Conservation (phyloP, 1,284 basidiomycete genomes). For the Sporisorium iseilematis-ciliati region DNA sequence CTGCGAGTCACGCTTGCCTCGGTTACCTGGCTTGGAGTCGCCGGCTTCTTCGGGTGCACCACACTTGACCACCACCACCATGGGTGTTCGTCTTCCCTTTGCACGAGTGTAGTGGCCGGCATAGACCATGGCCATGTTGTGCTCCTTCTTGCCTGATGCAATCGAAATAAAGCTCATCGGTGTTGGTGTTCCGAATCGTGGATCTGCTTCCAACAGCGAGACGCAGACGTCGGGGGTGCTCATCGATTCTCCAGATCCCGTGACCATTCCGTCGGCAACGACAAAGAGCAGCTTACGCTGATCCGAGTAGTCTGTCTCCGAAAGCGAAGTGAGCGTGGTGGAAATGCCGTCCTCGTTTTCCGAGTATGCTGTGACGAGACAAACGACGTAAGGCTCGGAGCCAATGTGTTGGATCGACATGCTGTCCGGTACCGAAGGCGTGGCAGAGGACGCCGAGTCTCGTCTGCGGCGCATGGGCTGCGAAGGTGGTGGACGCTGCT, state of each 20-base stretch:
- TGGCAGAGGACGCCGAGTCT: slow-evolving; percentile 30
- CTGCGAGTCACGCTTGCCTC: slow-evolving; percentile 98
- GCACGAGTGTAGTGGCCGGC: slow-evolving; percentile 89
- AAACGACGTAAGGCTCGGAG: slow-evolving; percentile 88
- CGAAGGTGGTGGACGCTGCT: slow-evolving; percentile 54
- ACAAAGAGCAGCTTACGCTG: slow-evolving; percentile 91
- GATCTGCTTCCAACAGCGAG: slow-evolving; percentile 88
- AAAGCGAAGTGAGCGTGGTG: slow-evolving; percentile 92
- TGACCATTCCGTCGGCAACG: slow-evolving; percentile 99
- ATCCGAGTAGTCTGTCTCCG: slow-evolving; percentile 89
- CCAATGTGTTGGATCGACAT: slow-evolving; percentile 60
- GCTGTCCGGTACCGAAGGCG: slow-evolving; percentile 39
- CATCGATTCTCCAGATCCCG: slow-evolving; percentile 91
- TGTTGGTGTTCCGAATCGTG: slow-evolving; percentile 92
- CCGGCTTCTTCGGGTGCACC: slow-evolving; percentile 79
- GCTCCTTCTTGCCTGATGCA: slow-evolving; percentile 85
- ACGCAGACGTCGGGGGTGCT: slow-evolving; percentile 98
- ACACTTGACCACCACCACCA: slow-evolving; percentile 96
- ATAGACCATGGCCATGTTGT: slow-evolving; percentile 98
- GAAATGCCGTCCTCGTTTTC: slow-evolving; percentile 93
- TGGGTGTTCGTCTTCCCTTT: slow-evolving; percentile 87
- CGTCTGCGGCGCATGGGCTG: slow-evolving; percentile 41
- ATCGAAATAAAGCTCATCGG: slow-evolving; percentile 96
- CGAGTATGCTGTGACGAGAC: slow-evolving; percentile 96
- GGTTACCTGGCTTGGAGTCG: slow-evolving; percentile 95